Conservation (phyloP, 345 rosid genomes). For the Salix brachista region DNA sequence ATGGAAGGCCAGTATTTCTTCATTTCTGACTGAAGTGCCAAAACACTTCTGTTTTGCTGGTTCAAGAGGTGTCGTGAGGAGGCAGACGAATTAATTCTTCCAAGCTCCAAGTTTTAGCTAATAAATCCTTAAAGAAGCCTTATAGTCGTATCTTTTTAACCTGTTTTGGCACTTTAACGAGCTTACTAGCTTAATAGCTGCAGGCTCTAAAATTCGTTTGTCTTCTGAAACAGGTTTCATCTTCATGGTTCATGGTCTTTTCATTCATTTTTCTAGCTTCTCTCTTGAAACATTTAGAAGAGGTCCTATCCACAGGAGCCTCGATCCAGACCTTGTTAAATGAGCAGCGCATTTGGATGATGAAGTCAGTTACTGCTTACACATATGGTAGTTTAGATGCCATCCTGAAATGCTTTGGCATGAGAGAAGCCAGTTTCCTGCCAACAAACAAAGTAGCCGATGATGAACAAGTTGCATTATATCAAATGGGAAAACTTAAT, state of each 20-base stretch:
- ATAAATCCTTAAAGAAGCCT: not conserved
- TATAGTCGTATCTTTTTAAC: not conserved
- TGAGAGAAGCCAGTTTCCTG: constrained; percentile 19
- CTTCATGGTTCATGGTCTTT: constrained; percentile 2
- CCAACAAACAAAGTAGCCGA: constrained; percentile 16
- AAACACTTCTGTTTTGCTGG: not conserved
- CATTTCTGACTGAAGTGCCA: not conserved
- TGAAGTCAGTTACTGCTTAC: constrained; percentile 20
- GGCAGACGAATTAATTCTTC: not conserved
- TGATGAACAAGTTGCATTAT: constrained; percentile 9
- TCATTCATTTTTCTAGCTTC: constrained; percentile 9
- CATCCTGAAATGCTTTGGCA: constrained; percentile 7
- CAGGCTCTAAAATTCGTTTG: not conserved
- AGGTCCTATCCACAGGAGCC: constrained; percentile 14
- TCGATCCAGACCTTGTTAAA: constrained; percentile 9
- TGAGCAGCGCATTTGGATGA: constrained; percentile 18
- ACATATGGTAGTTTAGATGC: constrained; percentile 13
- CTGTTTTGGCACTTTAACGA: not conserved
- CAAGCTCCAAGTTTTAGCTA: not conserved
- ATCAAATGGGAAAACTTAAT: constrained; percentile 22
- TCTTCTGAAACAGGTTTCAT: constrained; percentile 7
- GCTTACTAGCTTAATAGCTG: not conserved
- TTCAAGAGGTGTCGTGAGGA: not conserved
- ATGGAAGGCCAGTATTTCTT: not conserved
- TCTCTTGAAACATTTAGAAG: constrained; percentile 5